Percentiles rank a stretch among this genome's conserved stretches.
phyloP scores from a whole-genome alignment of 148 eudicot genomes.

The Persicaria tinctoria region DNA sequence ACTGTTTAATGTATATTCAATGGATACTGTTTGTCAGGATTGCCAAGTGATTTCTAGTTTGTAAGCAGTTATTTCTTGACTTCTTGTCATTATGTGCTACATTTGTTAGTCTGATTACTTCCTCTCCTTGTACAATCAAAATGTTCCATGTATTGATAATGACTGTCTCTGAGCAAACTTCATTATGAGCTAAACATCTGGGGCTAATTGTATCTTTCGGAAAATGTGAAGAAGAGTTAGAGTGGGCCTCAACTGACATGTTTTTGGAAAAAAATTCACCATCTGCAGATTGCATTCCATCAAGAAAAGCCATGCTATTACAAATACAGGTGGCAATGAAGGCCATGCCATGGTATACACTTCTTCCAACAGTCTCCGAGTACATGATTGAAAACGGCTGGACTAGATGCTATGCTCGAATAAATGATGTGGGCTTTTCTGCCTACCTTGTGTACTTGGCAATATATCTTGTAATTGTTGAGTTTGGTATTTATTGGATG shows the following conservation, averaged over 20 bases:
- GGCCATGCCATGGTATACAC: slow-evolving; percentile 80
- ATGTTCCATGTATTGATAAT: background rate
- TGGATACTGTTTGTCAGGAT: background rate
- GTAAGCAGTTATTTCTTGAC: too few relatives aligned
- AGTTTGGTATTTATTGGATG: slow-evolving; percentile 89
- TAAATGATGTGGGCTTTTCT: slow-evolving; percentile 51
- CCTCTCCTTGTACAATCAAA: too few relatives aligned
- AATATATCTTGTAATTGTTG: slow-evolving; percentile 58
- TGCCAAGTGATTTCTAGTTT: too few relatives aligned
- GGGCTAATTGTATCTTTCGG: background rate
- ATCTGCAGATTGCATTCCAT: slow-evolving; percentile 64
- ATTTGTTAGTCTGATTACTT: too few relatives aligned
- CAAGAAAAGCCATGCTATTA: slow-evolving; percentile 59
- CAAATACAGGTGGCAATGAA: slow-evolving; percentile 85
- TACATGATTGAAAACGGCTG: slow-evolving; percentile 65
- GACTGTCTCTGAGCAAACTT: background rate
- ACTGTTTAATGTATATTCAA: background rate
- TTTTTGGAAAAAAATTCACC: background rate
- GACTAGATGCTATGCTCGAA: slow-evolving; percentile 60
- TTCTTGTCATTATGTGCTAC: too few relatives aligned
- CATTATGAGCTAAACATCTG: background rate
- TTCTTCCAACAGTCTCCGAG: slow-evolving; percentile 60
- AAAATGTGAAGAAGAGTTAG: background rate
- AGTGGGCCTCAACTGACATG: background rate
- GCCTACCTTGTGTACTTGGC: slow-evolving; percentile 32